Percentiles rank a stretch among this genome's conserved stretches.
Conservation (phyloP, 2,329 filamentous ascomycete species). For the Hirsutella rhossiliensis region DNA sequence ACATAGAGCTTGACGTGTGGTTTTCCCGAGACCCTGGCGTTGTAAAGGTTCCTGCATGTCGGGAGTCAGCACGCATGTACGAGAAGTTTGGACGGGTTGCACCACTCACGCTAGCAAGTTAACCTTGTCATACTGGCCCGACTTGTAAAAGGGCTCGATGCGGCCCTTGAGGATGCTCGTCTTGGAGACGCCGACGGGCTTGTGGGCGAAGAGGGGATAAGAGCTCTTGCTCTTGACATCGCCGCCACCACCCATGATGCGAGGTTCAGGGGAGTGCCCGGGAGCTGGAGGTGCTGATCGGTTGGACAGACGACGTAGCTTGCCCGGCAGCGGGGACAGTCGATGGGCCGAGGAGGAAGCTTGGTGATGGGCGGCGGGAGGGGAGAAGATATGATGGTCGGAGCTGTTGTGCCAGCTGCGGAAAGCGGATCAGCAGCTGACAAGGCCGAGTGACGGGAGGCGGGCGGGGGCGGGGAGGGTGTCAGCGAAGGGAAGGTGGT, state of each 20-base stretch:
- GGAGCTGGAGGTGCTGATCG: slow-evolving; percentile 24
- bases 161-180: slow-evolving; percentile 75
- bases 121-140: slow-evolving; percentile 65
- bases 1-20: slow-evolving; percentile 75
- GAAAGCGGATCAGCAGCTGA: slow-evolving; percentile 11
- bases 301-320: slow-evolving; percentile 19
- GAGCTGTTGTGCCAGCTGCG: slow-evolving; percentile 10
- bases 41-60: slow-evolving; percentile 22
- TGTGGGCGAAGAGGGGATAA: slow-evolving; percentile 38
- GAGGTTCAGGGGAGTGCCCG: slow-evolving; percentile 14
- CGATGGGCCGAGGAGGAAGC: slow-evolving; percentile 11
- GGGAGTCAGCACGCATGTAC: slow-evolving; percentile 5
- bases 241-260: slow-evolving; percentile 38
- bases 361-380: slow-evolving; percentile 11
- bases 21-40: slow-evolving; percentile 42
- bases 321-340: slow-evolving; percentile 9
- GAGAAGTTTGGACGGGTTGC: background rate
- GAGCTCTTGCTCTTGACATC: slow-evolving; percentile 31
- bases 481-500: too few relatives aligned
- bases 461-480: background rate
- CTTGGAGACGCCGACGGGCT: slow-evolving; percentile 66
- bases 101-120: slow-evolving; percentile 56
- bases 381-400: slow-evolving; percentile 12
- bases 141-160: slow-evolving; percentile 67
- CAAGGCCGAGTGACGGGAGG: slow-evolving; percentile 2